Percentiles rank a stretch among this genome's conserved stretches.
Evolutionary conservation across 2,329 filamentous ascomycete genomes (phyloP).

Genomic region (Hypomyces perniciosus): DNA sequence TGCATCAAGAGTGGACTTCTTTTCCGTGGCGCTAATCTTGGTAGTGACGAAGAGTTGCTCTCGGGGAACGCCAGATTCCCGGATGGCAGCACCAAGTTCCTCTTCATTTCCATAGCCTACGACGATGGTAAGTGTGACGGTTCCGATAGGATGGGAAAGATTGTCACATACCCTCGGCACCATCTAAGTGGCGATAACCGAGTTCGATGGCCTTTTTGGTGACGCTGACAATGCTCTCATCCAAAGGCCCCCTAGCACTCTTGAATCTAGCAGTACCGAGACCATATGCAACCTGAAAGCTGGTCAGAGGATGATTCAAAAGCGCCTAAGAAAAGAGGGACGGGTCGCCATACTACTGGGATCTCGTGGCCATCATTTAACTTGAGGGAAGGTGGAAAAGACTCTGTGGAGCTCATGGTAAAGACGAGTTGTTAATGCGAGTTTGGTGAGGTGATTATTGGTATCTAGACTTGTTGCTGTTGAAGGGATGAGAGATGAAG

Average conservation of each 20-base stretch:
- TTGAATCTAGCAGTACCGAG: slow-evolving; percentile 64
- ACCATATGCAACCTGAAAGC: slow-evolving; percentile 58
- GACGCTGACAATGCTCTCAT: slow-evolving; percentile 44
- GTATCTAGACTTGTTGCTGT: neutral
- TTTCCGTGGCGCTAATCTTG: slow-evolving; percentile 42
- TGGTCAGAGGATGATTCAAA: neutral
- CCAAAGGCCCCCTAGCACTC: slow-evolving; percentile 40
- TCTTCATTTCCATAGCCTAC: slow-evolving; percentile 59
- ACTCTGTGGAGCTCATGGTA: slow-evolving; percentile 37
- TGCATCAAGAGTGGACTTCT: slow-evolving; percentile 40
- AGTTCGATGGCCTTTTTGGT: slow-evolving; percentile 58
- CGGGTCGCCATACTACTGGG: slow-evolving; percentile 49
- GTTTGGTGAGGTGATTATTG: too few species aligned
- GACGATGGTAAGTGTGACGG: neutral
- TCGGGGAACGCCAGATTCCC: slow-evolving; percentile 57
- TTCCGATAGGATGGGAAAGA: too few species aligned
- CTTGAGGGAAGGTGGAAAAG: slow-evolving; percentile 41
- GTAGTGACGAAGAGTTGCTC: slow-evolving; percentile 64
- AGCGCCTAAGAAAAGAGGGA: neutral
- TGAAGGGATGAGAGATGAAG: neutral
- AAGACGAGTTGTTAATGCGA: neutral
- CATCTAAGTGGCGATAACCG: slow-evolving; percentile 69
- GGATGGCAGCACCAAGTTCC: slow-evolving; percentile 67
- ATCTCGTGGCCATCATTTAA: slow-evolving; percentile 70
- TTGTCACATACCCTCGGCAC: slow-evolving; percentile 55